Evolutionary conservation across 2,329 filamentous ascomycete genomes (phyloP).

Genomic region (Penicillium sp.): DNA sequence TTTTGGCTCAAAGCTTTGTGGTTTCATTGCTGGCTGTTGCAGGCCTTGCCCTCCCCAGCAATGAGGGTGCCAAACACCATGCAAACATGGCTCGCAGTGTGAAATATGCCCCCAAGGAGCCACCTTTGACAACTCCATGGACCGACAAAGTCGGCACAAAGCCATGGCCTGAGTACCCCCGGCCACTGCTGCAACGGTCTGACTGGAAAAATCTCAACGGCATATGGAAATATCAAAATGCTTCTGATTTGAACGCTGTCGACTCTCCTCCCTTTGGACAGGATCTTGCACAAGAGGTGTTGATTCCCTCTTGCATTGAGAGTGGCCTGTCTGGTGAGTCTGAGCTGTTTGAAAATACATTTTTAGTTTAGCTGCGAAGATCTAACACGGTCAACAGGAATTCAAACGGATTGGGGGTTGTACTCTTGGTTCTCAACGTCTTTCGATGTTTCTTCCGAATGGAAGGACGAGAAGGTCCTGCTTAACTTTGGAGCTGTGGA

Average conservation of each 20-base stretch:
- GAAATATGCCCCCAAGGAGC: conserved; percentile 42
- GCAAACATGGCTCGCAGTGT: conserved; percentile 16
- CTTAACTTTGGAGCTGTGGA: conserved; percentile 56
- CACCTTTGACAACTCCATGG: conserved; percentile 49
- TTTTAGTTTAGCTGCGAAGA: neutral
- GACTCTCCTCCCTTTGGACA: conserved; percentile 48
- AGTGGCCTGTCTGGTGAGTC: conserved; percentile 37
- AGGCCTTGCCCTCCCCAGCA: conserved; percentile 12
- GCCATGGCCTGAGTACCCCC: conserved; percentile 54
- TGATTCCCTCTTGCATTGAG: conserved; percentile 58
- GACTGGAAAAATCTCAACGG: conserved; percentile 54
- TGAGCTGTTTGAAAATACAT: conserved; percentile 44
- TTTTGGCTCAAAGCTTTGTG: conserved; percentile 11
- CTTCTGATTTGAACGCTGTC: conserved; percentile 40
- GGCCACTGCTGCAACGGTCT: conserved; percentile 48
- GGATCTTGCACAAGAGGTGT: conserved; percentile 45
- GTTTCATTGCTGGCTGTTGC: conserved; percentile 14
- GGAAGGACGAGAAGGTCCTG: conserved; percentile 45
- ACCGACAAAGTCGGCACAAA: conserved; percentile 49
- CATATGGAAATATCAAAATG: conserved; percentile 49
- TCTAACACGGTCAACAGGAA: conserved; percentile 22
- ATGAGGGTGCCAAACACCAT: neutral
- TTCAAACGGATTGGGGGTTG: conserved; percentile 40
- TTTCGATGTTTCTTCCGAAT: conserved; percentile 49
- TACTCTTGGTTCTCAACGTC: conserved; percentile 53